Evolutionary conservation across 1,139 yeast genomes (phyloP), one percentile per base, ranked within the genome.

Genomic region (Pichia sp.): DNA sequence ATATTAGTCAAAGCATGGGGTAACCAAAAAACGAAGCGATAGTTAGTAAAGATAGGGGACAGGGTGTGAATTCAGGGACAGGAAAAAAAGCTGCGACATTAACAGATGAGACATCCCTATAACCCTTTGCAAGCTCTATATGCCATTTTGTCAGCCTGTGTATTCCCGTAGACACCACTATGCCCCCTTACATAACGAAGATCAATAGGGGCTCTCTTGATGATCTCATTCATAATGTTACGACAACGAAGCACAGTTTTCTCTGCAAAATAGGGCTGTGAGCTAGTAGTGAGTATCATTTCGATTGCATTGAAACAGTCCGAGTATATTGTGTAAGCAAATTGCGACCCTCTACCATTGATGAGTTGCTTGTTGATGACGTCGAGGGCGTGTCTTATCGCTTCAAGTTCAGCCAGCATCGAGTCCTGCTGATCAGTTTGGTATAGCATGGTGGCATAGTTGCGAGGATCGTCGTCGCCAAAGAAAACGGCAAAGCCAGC

Each of bases 401-500:
- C 62, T 69, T 1, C 63, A 65, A 79, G 74, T n/a, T 67, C 72
- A 12, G 34, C 34, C n/a, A 21, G 11, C 25, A 31, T 31, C 14
- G 34, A 31, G 14, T 31, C 25, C 12, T 31, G 34, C 7, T 9
- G 6, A 14, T n/a, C 20, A 14, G 11, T n/a, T 11, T 18, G 5
- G 18, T 4, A n/a, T 9, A 31, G 17, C 12, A n/a, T 1, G 78
- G 66, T 24, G 1, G 36, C 31, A 25, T 31, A 25, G 32, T 43
- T 43, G 31, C 79, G 63, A 3, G 65, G 47, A 54, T 81, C 83
- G 18, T 59, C 56, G 0, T 53, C 60, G 0, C 85, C 88, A 56
- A 72, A 84, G 56, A 64, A 84, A 0, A 81, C 84, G n/a, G 94
- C 95, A 53, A 72, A 76, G 0, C 95, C 95, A 0, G 85, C 84